Conservation (phyloP, 441 rosid genomes). For the Pelargonium australe region DNA sequence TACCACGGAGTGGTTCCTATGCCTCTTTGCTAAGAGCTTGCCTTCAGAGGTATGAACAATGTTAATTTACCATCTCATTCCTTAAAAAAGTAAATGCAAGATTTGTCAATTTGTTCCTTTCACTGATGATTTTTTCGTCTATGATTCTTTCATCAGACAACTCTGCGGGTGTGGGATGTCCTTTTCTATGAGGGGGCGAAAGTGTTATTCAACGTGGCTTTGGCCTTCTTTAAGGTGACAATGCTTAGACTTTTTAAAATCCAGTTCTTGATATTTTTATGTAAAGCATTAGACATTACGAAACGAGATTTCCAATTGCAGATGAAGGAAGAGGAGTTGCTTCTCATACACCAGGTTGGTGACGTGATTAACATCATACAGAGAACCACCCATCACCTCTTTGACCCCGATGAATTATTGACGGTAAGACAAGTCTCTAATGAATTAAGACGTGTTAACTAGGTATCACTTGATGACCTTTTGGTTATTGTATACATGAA, state of each 20-base stretch:
- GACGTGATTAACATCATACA: constrained; percentile 82
- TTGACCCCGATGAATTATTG: constrained; percentile 86
- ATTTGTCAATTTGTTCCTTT: constrained; percentile 2
- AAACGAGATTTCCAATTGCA: constrained; percentile 25
- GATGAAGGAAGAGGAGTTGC: constrained; percentile 92
- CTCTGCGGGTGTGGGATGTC: constrained; percentile 94
- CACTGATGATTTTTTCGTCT: constrained; percentile 12
- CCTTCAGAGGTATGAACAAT: constrained; percentile 81
- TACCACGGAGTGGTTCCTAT: constrained; percentile 96
- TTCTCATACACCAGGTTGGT: constrained; percentile 85
- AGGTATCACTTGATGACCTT: neutral
- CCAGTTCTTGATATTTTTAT: neutral
- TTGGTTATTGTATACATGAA: neutral
- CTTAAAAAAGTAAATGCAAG: neutral
- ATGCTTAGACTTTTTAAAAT: constrained; percentile 11
- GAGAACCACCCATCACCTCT: constrained; percentile 79
- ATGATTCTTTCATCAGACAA: constrained; percentile 47
- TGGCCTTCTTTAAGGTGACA: constrained; percentile 88
- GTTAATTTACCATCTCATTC: neutral
- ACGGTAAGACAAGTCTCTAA: constrained; percentile 40
- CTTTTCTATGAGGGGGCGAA: constrained; percentile 96
- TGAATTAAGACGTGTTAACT: neutral
- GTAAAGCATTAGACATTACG: neutral
- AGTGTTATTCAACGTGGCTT: constrained; percentile 91
- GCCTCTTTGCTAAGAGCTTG: constrained; percentile 94